phyloP scores from a whole-genome alignment of 2,329 filamentous ascomycete genomes.

The Colletotrichum caudatum region DNA sequence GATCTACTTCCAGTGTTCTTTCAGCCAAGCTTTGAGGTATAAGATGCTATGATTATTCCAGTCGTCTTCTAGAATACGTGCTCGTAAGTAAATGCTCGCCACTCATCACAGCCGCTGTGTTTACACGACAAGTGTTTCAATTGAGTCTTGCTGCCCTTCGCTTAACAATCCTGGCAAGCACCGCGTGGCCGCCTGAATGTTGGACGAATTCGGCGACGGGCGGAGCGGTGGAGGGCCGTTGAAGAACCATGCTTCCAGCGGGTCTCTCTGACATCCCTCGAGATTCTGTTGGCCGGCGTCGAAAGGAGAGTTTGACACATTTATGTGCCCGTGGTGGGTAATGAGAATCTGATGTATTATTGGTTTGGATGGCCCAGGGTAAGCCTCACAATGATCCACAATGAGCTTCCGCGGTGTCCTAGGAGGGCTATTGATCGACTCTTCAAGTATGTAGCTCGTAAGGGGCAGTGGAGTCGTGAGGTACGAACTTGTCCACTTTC shows the following conservation, averaged over 20 bases:
- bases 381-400: conserved; percentile 16
- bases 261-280: not conserved
- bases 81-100: too few relatives aligned
- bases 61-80: not conserved
- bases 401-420: not conserved
- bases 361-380: conserved; percentile 25
- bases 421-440: conserved; percentile 28
- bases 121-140: not conserved
- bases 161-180: not conserved
- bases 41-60: not conserved
- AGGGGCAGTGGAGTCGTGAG: conserved; percentile 12
- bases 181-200: conserved; percentile 2
- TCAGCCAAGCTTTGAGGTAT: not conserved
- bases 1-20: not conserved
- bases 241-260: not conserved
- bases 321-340: conserved; percentile 3
- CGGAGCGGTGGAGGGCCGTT: not conserved
- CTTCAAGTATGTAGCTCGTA: conserved; percentile 20
- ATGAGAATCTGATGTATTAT: conserved; percentile 20
- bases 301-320: conserved; percentile 15
- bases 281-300: conserved; percentile 9
- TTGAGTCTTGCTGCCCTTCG: not conserved
- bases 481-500: conserved; percentile 13
- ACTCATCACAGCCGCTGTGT: not conserved
- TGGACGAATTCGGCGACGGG: not conserved